Evolutionary conservation across 495 filamentous ascomycete species (phyloP).

Genomic region (Ramalina intermedia): DNA sequence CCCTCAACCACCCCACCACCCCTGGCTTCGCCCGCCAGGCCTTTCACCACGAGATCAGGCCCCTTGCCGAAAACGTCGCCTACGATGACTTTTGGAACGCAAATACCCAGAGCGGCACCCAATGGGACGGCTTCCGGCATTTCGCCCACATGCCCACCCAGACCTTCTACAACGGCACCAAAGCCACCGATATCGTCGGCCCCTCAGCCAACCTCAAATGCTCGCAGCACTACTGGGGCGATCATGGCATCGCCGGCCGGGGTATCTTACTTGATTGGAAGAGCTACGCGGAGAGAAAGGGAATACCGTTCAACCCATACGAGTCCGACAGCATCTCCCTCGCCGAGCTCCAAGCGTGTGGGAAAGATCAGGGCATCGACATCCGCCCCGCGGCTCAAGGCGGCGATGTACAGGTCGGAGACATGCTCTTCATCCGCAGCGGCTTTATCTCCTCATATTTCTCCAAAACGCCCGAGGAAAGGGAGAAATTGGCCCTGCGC

Average conservation of each 20-base stretch:
- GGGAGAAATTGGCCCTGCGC: constrained; percentile 26
- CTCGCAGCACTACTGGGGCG: constrained; percentile 35
- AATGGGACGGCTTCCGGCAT: constrained; percentile 71
- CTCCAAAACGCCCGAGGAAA: constrained; percentile 23
- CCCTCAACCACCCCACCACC: constrained; percentile 34
- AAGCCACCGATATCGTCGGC: constrained; percentile 36
- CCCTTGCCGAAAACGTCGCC: constrained; percentile 30
- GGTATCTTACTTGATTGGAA: constrained; percentile 46
- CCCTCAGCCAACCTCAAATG: constrained; percentile 35
- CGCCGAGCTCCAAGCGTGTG: constrained; percentile 42
- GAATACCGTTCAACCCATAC: constrained; percentile 40
- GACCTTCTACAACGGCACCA: constrained; percentile 39
- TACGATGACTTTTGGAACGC: constrained; percentile 57
- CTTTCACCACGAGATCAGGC: constrained; percentile 44
- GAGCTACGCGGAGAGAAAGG: constrained; percentile 29
- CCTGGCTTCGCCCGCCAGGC: constrained; percentile 40
- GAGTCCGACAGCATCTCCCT: constrained; percentile 45
- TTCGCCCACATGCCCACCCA: constrained; percentile 27
- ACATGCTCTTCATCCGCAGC: constrained; percentile 53
- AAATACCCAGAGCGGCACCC: constrained; percentile 62
- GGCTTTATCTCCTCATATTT: constrained; percentile 49
- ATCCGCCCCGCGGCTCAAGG: constrained; percentile 37
- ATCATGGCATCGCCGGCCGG: constrained; percentile 40
- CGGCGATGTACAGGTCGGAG: constrained; percentile 41
- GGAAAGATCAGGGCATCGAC: constrained; percentile 39